Percentiles rank a stretch among this genome's conserved stretches.
Conservation (phyloP, 345 rosid species). For the Rhodomyrtus tomentosa region DNA sequence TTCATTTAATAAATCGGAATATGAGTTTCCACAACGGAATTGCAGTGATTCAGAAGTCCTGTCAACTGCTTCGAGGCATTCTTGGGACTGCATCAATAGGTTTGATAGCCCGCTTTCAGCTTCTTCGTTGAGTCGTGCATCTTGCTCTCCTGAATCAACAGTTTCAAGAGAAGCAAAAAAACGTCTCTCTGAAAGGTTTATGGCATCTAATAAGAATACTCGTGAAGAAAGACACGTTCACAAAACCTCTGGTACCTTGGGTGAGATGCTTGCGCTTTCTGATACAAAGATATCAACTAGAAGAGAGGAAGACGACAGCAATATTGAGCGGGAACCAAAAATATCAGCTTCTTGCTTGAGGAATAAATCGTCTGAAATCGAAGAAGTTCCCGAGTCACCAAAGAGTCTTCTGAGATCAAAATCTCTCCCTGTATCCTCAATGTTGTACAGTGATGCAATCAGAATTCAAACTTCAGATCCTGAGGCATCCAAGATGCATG, state of each 20-base stretch:
- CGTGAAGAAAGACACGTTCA: conserved; percentile 31
- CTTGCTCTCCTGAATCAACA: conserved; percentile 61
- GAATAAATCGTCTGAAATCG: conserved; percentile 23
- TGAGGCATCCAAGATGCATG: conserved; percentile 24
- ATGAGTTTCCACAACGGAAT: conserved; percentile 40
- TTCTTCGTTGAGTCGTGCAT: conserved; percentile 55
- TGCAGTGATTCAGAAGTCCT: conserved; percentile 59
- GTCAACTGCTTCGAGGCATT: conserved; percentile 75
- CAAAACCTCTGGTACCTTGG: conserved; percentile 74
- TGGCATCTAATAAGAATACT: conserved; percentile 52
- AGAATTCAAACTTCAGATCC: conserved; percentile 28
- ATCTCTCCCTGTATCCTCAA: conserved; percentile 66
- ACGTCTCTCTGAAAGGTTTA: conserved; percentile 79
- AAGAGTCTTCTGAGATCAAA: conserved; percentile 56
- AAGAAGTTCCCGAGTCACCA: conserved; percentile 29
- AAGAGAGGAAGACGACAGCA: conserved; percentile 22
- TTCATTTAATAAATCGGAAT: conserved; percentile 59
- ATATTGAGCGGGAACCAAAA: conserved; percentile 26
- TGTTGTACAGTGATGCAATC: conserved; percentile 25
- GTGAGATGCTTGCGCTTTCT: conserved; percentile 90
- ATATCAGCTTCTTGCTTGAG: conserved; percentile 39
- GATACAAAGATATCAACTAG: conserved; percentile 26
- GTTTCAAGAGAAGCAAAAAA: conserved; percentile 47
- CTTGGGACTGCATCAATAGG: conserved; percentile 75
- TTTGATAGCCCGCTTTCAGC: conserved; percentile 59